phyloP scores from a whole-genome alignment of 345 rosid genomes.

The Pistacia integerrima region DNA sequence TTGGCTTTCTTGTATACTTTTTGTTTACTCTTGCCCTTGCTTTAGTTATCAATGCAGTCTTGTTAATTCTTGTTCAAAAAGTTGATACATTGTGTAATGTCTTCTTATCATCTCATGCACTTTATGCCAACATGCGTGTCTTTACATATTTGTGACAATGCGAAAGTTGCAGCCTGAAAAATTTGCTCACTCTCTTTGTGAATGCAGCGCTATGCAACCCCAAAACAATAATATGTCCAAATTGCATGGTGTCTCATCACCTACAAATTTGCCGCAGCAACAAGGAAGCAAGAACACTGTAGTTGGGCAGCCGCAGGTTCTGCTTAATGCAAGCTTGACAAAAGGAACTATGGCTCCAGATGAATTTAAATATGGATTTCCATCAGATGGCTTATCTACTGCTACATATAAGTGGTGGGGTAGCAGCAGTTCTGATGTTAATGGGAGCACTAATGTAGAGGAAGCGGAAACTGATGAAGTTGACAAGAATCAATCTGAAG shows the following conservation, averaged over 20 bases:
- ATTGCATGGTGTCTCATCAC: constrained; percentile 27
- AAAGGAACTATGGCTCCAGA: constrained; percentile 43
- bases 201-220: constrained; percentile 34
- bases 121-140: not conserved
- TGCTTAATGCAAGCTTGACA: constrained; percentile 27
- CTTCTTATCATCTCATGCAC: not conserved
- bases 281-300: constrained; percentile 39
- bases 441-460: constrained; percentile 10
- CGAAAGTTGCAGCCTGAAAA: not conserved
- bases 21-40: not conserved
- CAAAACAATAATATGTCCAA: constrained; percentile 27
- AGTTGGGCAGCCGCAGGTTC: constrained; percentile 19
- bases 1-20: not conserved
- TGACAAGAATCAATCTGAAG: constrained; percentile 22
- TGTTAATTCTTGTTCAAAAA: not conserved
- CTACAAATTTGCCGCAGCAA: constrained; percentile 33
- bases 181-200: constrained; percentile 5
- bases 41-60: not conserved
- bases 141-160: not conserved
- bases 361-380: constrained; percentile 77
- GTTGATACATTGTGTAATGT: not conserved
- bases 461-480: constrained; percentile 35
- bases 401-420: constrained; percentile 77
- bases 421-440: constrained; percentile 31
- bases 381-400: constrained; percentile 57